Conservation (phyloP, 495 filamentous ascomycete genomes). For the Apodospora peruviana region DNA sequence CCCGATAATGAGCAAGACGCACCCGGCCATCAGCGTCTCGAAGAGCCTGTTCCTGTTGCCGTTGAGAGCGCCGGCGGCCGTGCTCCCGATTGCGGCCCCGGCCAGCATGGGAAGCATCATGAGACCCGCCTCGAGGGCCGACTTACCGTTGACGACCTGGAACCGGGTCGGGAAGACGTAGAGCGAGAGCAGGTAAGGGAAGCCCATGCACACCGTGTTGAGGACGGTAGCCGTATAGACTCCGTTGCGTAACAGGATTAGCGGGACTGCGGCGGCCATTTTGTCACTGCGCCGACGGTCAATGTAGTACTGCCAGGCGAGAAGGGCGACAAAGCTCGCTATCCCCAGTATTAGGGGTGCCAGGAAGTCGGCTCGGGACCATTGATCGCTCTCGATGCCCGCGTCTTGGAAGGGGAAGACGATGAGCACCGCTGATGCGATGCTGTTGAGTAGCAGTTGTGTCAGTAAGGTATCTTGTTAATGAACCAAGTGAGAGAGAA, state of each 20-base stretch:
- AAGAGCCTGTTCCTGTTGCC: conserved; percentile 25
- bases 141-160: conserved; percentile 50
- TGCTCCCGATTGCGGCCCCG: conserved; percentile 41
- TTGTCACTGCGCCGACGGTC: conserved; percentile 14
- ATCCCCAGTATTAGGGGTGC: conserved; percentile 39
- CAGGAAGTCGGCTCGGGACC: conserved; percentile 37
- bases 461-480: neutral
- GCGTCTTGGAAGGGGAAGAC: conserved; percentile 56
- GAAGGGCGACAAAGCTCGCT: conserved; percentile 34
- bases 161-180: conserved; percentile 55
- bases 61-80: conserved; percentile 33
- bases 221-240: conserved; percentile 28
- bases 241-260: conserved; percentile 23
- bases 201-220: conserved; percentile 46
- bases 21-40: conserved; percentile 30
- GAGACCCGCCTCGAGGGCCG: conserved; percentile 46
- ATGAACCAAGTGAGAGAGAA: neutral
- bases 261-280: conserved; percentile 21
- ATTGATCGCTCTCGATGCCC: conserved; percentile 32
- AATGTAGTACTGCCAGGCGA: conserved; percentile 36
- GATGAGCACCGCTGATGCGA: conserved; percentile 51
- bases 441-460: conserved; percentile 11
- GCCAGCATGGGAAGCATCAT: conserved; percentile 54
- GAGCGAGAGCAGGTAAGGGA: conserved; percentile 49
- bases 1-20: conserved; percentile 31